Percentiles rank a stretch among this genome's conserved stretches.
Conservation (phyloP, 805 yeast genomes). For the Saturnispora sekii region DNA sequence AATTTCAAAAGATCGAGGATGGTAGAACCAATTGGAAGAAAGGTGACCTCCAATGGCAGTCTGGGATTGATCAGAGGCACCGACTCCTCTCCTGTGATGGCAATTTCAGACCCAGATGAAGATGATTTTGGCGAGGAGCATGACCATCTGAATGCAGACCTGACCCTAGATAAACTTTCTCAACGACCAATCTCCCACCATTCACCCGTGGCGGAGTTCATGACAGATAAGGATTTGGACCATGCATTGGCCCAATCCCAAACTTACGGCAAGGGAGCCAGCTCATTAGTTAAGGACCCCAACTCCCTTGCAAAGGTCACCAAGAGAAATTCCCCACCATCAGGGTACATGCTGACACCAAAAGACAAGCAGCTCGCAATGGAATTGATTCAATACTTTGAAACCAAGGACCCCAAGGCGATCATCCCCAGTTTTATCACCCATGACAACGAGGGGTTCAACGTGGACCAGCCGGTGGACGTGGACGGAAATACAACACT, state of each 20-base stretch:
- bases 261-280: slow-evolving; percentile 11
- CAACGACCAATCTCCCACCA: too few species aligned
- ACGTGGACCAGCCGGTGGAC: slow-evolving; percentile 74
- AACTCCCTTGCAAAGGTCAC: slow-evolving; percentile 1
- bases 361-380: slow-evolving; percentile 27
- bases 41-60: too few species aligned
- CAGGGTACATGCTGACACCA: background rate
- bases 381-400: slow-evolving; percentile 42
- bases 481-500: slow-evolving; percentile 91
- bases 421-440: slow-evolving; percentile 49
- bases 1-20: too few species aligned
- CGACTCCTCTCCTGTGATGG: slow-evolving; percentile 10
- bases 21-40: too few species aligned
- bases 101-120: slow-evolving; percentile 6
- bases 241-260: slow-evolving; percentile 26
- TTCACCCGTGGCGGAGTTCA: slow-evolving; percentile 45
- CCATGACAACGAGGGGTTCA: slow-evolving; percentile 51
- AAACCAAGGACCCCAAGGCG: slow-evolving; percentile 35
- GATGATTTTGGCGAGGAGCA: slow-evolving; percentile 5
- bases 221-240: slow-evolving; percentile 43
- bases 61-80: slow-evolving; percentile 3
- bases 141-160: slow-evolving; percentile 2
- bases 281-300: slow-evolving; percentile 4
- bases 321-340: background rate
- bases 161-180: too few species aligned